Conservation (phyloP, 2,329 filamentous ascomycete species). For the Cyphellophora europaea region DNA sequence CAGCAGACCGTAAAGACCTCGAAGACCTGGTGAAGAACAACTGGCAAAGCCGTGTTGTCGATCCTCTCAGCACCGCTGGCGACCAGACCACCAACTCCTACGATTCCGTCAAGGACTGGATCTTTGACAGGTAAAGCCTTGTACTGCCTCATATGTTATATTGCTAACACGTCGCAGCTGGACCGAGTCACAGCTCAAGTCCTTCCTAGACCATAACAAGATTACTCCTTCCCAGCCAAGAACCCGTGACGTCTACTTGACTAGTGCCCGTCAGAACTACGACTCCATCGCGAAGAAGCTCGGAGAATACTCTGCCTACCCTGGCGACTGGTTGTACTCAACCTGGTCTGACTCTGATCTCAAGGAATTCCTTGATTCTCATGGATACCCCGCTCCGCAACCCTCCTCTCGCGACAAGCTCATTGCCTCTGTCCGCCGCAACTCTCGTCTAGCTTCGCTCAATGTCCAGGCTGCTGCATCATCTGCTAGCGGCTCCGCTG, state of each 20-base stretch:
- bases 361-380: slow-evolving; percentile 78
- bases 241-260: slow-evolving; percentile 71
- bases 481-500: slow-evolving; percentile 52
- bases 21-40: slow-evolving; percentile 80
- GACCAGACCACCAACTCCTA: slow-evolving; percentile 67
- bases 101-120: slow-evolving; percentile 72
- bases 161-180: slow-evolving; percentile 51
- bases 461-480: slow-evolving; percentile 52
- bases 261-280: slow-evolving; percentile 71
- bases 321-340: slow-evolving; percentile 88
- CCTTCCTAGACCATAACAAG: slow-evolving; percentile 79
- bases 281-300: slow-evolving; percentile 64
- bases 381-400: slow-evolving; percentile 79
- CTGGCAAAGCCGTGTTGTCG: slow-evolving; percentile 72
- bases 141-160: slow-evolving; percentile 17
- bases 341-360: slow-evolving; percentile 88
- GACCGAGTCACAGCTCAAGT: slow-evolving; percentile 87
- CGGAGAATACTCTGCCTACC: slow-evolving; percentile 74
- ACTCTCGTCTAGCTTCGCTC: slow-evolving; percentile 70
- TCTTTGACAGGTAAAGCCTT: slow-evolving; percentile 75
- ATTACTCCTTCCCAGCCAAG: slow-evolving; percentile 86
- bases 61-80: slow-evolving; percentile 66
- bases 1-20: slow-evolving; percentile 89
- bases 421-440: slow-evolving; percentile 80
- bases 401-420: slow-evolving; percentile 76